Percentiles rank a stretch among this genome's conserved stretches.
Evolutionary conservation across 2,329 filamentous ascomycete genomes (phyloP).

Genomic region (Ceratocystis cacaofunesta): DNA sequence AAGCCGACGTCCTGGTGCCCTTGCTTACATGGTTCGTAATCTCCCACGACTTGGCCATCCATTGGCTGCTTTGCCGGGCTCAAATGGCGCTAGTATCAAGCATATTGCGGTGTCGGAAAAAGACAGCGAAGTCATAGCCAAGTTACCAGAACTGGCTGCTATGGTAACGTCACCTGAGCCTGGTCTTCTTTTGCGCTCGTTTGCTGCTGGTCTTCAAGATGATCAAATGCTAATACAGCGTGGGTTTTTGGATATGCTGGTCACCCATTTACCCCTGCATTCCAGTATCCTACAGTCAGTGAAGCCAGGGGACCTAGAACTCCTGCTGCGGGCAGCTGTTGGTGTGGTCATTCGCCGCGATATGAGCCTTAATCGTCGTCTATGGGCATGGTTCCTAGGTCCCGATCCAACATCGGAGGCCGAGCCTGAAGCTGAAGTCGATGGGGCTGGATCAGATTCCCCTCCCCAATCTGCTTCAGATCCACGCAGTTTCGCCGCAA

Average conservation of each 20-base stretch:
- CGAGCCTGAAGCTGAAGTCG: conserved; percentile 22
- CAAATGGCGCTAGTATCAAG: conserved; percentile 24
- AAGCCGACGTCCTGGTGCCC: conserved; percentile 66
- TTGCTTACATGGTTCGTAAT: conserved; percentile 70
- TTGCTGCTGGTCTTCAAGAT: conserved; percentile 76
- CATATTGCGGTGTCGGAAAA: conserved; percentile 29
- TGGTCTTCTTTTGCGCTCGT: conserved; percentile 76
- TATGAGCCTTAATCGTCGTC: conserved; percentile 85
- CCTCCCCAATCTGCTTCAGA: conserved; percentile 30
- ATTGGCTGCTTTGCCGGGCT: conserved; percentile 23
- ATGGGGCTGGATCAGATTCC: conserved; percentile 30
- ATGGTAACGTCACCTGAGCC: conserved; percentile 81
- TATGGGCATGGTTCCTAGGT: conserved; percentile 95
- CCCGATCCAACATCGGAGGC: conserved; percentile 41
- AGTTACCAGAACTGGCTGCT: conserved; percentile 29
- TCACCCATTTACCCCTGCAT: conserved; percentile 75
- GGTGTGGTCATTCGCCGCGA: conserved; percentile 79
- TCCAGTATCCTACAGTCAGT: conserved; percentile 68
- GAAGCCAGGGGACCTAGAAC: conserved; percentile 60
- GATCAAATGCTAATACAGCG: conserved; percentile 83
- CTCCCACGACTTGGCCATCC: conserved; percentile 51
- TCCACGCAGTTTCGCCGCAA: conserved; percentile 37
- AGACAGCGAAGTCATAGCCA: background rate
- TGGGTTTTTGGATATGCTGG: conserved; percentile 82
- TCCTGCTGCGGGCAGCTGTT: conserved; percentile 68